A percentile compares a stretch with the other conserved stretches of the same genome.
Evolutionary conservation across 176 grass and related monocot genomes (phyloP).

Genomic region (Carex littledalei): DNA sequence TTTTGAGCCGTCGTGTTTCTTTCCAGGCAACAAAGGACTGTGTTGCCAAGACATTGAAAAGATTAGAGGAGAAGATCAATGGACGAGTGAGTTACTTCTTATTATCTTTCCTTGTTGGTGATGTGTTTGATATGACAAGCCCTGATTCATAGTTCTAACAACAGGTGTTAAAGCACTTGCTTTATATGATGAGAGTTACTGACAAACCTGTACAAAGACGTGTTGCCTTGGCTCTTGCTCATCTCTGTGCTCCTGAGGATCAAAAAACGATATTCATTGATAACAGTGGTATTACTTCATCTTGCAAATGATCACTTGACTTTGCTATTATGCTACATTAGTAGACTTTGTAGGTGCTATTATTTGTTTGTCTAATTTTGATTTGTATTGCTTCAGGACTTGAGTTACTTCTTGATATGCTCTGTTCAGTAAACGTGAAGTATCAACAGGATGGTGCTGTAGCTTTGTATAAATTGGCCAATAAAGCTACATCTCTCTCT

Average conservation of each 20-base stretch:
- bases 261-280: slow-evolving; percentile 96
- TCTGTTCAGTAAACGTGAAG: slow-evolving; percentile 64
- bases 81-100: slow-evolving; percentile 63
- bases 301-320: slow-evolving; percentile 18
- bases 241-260: slow-evolving; percentile 85
- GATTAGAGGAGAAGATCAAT: slow-evolving; percentile 96
- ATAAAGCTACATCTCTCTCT: slow-evolving; percentile 87
- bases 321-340: neutral
- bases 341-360: neutral
- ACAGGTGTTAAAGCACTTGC: slow-evolving; percentile 86
- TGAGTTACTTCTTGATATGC: slow-evolving; percentile 85
- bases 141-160: slow-evolving; percentile 24
- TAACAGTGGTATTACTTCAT: slow-evolving; percentile 60
- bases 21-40: slow-evolving; percentile 96
- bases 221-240: slow-evolving; percentile 91
- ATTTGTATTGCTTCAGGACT: slow-evolving; percentile 56
- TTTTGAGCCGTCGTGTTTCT: neutral
- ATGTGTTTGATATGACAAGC: slow-evolving; percentile 20
- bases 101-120: neutral
- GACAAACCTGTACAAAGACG: slow-evolving; percentile 89
- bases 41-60: slow-evolving; percentile 97
- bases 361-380: slow-evolving; percentile 5
- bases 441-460: slow-evolving; percentile 92
- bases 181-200: slow-evolving; percentile 92
- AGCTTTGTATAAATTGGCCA: slow-evolving; percentile 89